phyloP scores from a whole-genome alignment of 345 rosid species.

The Linum tenue region DNA sequence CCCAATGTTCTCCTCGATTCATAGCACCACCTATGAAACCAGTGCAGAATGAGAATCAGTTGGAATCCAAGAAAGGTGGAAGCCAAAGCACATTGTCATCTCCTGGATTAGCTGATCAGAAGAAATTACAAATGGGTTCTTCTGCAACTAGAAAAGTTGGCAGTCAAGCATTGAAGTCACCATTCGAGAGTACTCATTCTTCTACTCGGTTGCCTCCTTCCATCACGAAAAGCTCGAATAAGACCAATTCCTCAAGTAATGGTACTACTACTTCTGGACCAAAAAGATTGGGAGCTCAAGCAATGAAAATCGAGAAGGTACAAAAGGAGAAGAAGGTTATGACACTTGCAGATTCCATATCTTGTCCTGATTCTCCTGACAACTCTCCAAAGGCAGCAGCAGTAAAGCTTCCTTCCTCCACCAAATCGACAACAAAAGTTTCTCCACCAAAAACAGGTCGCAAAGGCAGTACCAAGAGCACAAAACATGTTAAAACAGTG shows the following conservation, averaged over 20 bases:
- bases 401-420: slow-evolving; percentile 26
- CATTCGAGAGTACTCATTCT: slow-evolving; percentile 23
- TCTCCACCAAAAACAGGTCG: slow-evolving; percentile 16
- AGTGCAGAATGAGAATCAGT: neutral
- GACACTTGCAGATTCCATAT: slow-evolving; percentile 21
- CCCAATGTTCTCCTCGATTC: slow-evolving; percentile 33
- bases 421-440: slow-evolving; percentile 18
- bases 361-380: slow-evolving; percentile 26
- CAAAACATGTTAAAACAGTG: slow-evolving; percentile 43
- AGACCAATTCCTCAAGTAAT: slow-evolving; percentile 2
- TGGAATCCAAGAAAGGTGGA: slow-evolving; percentile 1
- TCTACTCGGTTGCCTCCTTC: slow-evolving; percentile 17
- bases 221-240: slow-evolving; percentile 1
- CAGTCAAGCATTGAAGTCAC: slow-evolving; percentile 12
- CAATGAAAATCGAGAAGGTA: neutral
- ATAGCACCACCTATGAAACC: slow-evolving; percentile 6
- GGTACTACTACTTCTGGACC: neutral
- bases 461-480: slow-evolving; percentile 42
- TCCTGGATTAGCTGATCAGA: slow-evolving; percentile 9
- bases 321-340: slow-evolving; percentile 21
- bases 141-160: slow-evolving; percentile 17
- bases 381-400: slow-evolving; percentile 11
- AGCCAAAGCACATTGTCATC: slow-evolving; percentile 10
- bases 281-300: slow-evolving; percentile 25
- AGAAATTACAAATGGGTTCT: slow-evolving; percentile 11